phyloP scores from a whole-genome alignment of 75 land plant species.

The Sequoia sempervirens region DNA sequence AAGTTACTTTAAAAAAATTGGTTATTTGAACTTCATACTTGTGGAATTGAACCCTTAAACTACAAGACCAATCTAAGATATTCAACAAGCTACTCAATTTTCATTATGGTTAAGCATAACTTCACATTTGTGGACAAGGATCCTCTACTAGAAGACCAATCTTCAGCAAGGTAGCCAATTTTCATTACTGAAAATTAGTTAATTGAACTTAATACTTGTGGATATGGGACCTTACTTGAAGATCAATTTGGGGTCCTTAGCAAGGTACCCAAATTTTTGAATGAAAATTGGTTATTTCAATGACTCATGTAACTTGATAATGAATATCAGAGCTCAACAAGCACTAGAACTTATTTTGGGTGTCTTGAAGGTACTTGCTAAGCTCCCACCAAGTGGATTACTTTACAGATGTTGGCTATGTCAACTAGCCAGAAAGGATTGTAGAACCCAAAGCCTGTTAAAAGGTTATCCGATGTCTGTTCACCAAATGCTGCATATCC shows the following conservation, averaged over 20 bases:
- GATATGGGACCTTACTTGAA: too few relatives aligned
- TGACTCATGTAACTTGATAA: background rate
- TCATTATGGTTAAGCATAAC: background rate
- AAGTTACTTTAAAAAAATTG: too few relatives aligned
- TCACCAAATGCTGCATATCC: constrained; percentile 95
- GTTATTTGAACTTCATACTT: too few relatives aligned
- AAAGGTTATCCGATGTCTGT: constrained; percentile 79
- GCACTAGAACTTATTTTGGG: background rate
- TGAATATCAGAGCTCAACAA: background rate
- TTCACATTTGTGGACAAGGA: background rate
- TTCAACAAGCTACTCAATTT: background rate
- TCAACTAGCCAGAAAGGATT: constrained; percentile 95
- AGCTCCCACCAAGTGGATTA: constrained; percentile 81
- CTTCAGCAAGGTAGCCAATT: background rate
- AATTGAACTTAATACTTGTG: too few relatives aligned
- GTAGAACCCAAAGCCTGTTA: constrained; percentile 88
- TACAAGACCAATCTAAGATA: background rate
- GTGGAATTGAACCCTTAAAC: too few relatives aligned
- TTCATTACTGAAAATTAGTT: background rate
- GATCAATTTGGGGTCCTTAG: background rate
- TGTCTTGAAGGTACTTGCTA: constrained; percentile 61
- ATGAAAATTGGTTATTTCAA: background rate
- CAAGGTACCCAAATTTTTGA: background rate
- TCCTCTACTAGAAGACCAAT: background rate
- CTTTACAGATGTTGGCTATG: constrained; percentile 77